A percentile compares a stretch with the other conserved stretches of the same genome.
Evolutionary conservation across 371 early-diverging fungal species (phyloP).

Genomic region (Sporodiniella umbellata): DNA sequence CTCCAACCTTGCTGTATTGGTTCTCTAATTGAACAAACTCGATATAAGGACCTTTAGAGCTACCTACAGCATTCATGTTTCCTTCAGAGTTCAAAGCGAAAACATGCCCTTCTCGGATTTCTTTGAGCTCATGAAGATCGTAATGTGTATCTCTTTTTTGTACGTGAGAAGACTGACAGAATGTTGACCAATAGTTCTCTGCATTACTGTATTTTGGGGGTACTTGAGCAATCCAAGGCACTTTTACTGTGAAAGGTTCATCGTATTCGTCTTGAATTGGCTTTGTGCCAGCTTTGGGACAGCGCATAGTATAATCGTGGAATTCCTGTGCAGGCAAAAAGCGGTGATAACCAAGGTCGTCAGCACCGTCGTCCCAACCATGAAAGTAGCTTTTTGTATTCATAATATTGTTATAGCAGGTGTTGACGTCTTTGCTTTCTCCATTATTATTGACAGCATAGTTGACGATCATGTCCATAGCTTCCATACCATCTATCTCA

Average conservation of each 20-base stretch:
- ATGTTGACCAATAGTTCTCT: constrained; percentile 37
- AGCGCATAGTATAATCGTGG: constrained; percentile 44
- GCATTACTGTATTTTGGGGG: constrained; percentile 31
- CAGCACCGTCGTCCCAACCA: constrained; percentile 55
- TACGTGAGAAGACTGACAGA: constrained; percentile 37
- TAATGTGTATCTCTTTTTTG: constrained; percentile 17
- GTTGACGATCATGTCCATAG: constrained; percentile 48
- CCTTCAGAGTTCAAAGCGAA: constrained; percentile 19
- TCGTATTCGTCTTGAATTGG: constrained; percentile 42
- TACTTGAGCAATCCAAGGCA: constrained; percentile 50
- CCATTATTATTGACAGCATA: constrained; percentile 56
- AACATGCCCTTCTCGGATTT: constrained; percentile 36
- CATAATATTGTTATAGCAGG: constrained; percentile 51
- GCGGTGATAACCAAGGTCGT: constrained; percentile 53
- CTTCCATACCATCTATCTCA: constrained; percentile 43
- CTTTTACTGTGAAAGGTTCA: constrained; percentile 44
- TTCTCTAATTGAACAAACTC: constrained; percentile 36
- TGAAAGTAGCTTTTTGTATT: constrained; percentile 53
- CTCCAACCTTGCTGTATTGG: constrained; percentile 31
- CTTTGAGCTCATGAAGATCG: constrained; percentile 32
- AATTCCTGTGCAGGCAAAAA: constrained; percentile 51
- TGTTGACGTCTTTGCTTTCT: constrained; percentile 52
- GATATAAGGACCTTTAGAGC: constrained; percentile 24
- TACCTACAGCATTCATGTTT: constrained; percentile 22
- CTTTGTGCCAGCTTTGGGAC: constrained; percentile 37